Conservation (phyloP, 345 rosid genomes). For the Streptanthus diversifolius region DNA sequence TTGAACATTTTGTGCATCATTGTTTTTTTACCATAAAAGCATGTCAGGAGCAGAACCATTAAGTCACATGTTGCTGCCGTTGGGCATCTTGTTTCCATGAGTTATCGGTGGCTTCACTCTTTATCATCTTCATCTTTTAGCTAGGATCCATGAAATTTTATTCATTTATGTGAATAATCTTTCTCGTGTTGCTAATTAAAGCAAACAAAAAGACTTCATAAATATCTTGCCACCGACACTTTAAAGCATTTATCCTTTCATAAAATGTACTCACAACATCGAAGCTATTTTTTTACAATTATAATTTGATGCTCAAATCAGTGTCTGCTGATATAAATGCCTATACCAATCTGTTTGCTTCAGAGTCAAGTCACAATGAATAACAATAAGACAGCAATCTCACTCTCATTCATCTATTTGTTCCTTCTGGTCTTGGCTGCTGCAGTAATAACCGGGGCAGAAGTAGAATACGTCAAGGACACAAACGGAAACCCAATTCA, state of each 20-base stretch:
- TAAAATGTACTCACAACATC: background rate
- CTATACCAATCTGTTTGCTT: constrained; percentile 5
- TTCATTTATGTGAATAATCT: background rate
- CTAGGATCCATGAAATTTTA: background rate
- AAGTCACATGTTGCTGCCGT: constrained; percentile 7
- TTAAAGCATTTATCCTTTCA: background rate
- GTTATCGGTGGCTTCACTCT: background rate
- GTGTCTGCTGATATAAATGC: background rate
- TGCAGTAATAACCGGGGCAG: background rate
- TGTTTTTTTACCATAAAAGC: background rate
- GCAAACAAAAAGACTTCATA: background rate
- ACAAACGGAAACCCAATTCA: constrained; percentile 18
- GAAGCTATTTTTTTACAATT: background rate
- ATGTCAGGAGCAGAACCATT: constrained; percentile 5
- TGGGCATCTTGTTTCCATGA: constrained; percentile 19
- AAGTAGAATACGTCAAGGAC: constrained; percentile 1
- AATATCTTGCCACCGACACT: background rate
- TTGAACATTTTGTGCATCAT: background rate
- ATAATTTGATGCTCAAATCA: background rate
- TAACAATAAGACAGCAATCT: background rate
- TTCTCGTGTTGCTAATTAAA: constrained; percentile 8
- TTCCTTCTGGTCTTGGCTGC: constrained; percentile 2
- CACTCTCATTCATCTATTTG: constrained; percentile 21
- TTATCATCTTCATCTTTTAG: constrained; percentile 2
- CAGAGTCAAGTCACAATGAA: constrained; percentile 21